Evolutionary conservation across 1,139 yeast species (phyloP).

Genomic region (Candida pseudoviswanathii): DNA sequence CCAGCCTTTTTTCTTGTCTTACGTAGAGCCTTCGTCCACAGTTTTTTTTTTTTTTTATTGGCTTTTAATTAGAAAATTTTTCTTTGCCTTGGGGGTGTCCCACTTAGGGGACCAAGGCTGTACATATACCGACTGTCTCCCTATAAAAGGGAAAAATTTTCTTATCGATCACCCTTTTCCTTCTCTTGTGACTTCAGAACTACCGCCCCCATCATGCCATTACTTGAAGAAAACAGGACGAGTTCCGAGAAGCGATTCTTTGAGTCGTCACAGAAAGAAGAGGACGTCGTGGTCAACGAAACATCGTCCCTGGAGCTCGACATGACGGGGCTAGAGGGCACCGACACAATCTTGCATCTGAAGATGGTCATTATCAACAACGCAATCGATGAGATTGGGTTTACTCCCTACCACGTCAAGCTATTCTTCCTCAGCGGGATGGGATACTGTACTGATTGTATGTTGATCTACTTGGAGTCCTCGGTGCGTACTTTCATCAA

Average conservation of each 20-base stretch:
- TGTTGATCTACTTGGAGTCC: constrained; percentile 47
- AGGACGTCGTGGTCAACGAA: neutral
- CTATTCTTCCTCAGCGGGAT: constrained; percentile 55
- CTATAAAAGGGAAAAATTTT: too few species aligned
- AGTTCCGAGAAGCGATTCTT: neutral
- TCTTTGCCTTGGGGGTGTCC: too few species aligned
- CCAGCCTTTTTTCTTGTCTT: too few species aligned
- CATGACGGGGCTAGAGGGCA: constrained; percentile 27
- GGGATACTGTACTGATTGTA: constrained; percentile 68
- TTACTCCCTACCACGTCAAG: constrained; percentile 37
- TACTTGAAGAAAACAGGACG: too few species aligned
- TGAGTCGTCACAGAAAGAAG: constrained; percentile 1
- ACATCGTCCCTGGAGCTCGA: constrained; percentile 19
- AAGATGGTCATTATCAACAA: constrained; percentile 34
- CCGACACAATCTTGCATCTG: constrained; percentile 25
- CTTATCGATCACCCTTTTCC: too few species aligned
- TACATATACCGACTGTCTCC: too few species aligned
- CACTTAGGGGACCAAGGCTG: too few species aligned
- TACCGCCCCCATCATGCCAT: too few species aligned
- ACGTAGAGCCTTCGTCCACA: too few species aligned
- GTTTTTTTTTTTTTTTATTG: too few species aligned
- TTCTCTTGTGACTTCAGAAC: too few species aligned
- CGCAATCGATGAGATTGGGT: constrained; percentile 40
- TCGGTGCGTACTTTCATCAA: constrained; percentile 41
- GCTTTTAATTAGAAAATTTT: too few species aligned